Conservation (phyloP, 2,329 filamentous ascomycete species). For the Diaporthe capsici region DNA sequence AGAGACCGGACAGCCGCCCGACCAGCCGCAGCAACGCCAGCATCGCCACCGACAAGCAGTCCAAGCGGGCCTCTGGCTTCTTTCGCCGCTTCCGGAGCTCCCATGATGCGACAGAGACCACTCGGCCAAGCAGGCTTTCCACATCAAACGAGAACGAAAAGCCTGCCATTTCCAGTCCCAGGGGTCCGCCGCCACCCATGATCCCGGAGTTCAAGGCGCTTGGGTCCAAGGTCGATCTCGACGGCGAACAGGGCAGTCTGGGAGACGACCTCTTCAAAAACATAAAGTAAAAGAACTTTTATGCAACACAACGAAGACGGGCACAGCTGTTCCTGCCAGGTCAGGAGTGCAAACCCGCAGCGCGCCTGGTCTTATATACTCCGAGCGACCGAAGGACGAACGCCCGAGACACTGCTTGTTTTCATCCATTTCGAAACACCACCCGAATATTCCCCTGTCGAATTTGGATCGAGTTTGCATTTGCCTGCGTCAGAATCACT, state of each 20-base stretch:
- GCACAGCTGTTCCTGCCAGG: background rate
- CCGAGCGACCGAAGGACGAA: slow-evolving; percentile 6
- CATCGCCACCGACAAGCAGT: slow-evolving; percentile 66
- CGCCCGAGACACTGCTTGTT: slow-evolving; percentile 10
- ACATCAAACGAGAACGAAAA: slow-evolving; percentile 52
- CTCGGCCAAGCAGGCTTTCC: slow-evolving; percentile 58
- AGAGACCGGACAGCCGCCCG: slow-evolving; percentile 56
- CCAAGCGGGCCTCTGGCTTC: slow-evolving; percentile 71
- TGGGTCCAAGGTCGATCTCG: slow-evolving; percentile 61
- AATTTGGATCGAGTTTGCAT: slow-evolving; percentile 37
- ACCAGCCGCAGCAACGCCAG: slow-evolving; percentile 65
- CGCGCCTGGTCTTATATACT: background rate
- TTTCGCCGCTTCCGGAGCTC: slow-evolving; percentile 67
- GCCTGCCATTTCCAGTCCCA: slow-evolving; percentile 47
- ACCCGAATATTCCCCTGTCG: slow-evolving; percentile 17
- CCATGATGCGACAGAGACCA: slow-evolving; percentile 49
- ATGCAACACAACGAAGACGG: background rate
- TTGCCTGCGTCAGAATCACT: slow-evolving; percentile 29
- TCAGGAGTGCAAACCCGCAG: background rate
- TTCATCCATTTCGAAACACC: slow-evolving; percentile 30
- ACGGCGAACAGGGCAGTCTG: slow-evolving; percentile 59
- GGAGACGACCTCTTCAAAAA: slow-evolving; percentile 71
- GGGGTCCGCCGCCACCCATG: slow-evolving; percentile 71
- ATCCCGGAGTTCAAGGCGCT: slow-evolving; percentile 71
- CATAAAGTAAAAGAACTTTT: slow-evolving; percentile 61